These are phyloP conservation scores for Pythium biforme DNA, from an alignment of 352 stramenopile genomes.

Conservation along the genomic window DNA sequence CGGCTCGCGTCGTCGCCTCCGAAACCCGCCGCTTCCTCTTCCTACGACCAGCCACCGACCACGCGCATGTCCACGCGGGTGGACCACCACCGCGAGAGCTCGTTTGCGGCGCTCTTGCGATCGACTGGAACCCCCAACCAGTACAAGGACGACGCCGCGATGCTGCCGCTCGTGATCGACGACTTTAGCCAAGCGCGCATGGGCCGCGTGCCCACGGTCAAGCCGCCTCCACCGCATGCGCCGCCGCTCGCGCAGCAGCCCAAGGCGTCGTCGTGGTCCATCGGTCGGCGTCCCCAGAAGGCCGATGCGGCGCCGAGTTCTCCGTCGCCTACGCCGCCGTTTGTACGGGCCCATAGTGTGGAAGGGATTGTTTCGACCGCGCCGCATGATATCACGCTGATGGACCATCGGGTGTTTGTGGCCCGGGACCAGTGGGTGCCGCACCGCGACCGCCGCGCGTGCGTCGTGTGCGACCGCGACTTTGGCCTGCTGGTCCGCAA, in stretches of 20 bases:
- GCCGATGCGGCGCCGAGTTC: not conserved
- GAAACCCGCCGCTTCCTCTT: not conserved
- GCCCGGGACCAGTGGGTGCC: slow-evolving; percentile 51
- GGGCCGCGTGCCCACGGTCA: slow-evolving; percentile 7
- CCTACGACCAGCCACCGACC: not conserved
- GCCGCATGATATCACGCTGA: slow-evolving; percentile 7
- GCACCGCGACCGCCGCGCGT: slow-evolving; percentile 46
- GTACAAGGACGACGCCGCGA: slow-evolving; percentile 6
- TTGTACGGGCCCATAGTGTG: slow-evolving; percentile 4
- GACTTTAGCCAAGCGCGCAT: slow-evolving; percentile 22
- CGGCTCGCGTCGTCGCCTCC: slow-evolving; percentile 17
- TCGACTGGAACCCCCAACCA: not conserved
- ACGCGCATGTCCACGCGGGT: not conserved
- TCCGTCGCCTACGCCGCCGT: not conserved
- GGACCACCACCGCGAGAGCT: slow-evolving; percentile 2
- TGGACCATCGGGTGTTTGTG: slow-evolving; percentile 71
- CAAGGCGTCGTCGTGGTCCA: slow-evolving; percentile 4
- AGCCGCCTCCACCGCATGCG: not conserved
- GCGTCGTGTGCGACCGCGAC: slow-evolving; percentile 66
- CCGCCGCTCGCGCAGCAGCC: not conserved
- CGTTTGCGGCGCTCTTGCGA: not conserved
- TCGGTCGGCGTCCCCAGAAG: not conserved
- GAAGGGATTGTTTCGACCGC: not conserved
- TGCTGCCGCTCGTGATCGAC: slow-evolving; percentile 19
- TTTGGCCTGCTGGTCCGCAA: slow-evolving; percentile 73